Base-by-base conservation (phyloP, 495 filamentous ascomycete genomes). In the Penicillium cosmopolitanum region DNA sequence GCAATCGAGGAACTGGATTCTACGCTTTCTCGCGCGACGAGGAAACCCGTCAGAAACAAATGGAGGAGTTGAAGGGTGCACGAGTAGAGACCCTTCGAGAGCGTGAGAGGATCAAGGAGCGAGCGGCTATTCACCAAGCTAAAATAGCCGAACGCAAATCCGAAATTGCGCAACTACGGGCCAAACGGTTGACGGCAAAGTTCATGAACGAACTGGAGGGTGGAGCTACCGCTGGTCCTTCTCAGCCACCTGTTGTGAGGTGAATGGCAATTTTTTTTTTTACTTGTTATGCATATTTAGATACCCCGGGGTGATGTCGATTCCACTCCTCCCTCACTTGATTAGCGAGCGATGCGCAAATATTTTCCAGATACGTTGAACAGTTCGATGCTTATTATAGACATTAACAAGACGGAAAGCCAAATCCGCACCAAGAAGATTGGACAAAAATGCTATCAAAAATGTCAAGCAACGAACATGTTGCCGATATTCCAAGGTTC, bases 1-100 rank as follows among this genome's bases (percentile, higher is more conserved):
- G 95, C 51, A 90, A 85, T 40, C 94, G 93, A 67, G 96, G 95
- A 0, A 89, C 89, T 7, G 96, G 92, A 0, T 98, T 97, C 70
- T 97, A 93, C 70, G 81, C 82, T 34, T 98, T 98, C 68, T 89
- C 86, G 25, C 80, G 74, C 60, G 88, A 96, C 71, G 84, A 84
- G 66, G 84, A 76, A 52, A 75, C 75, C 55, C 77, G 95, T 54
- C 73, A 74, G 61, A 68, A 69, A 71, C 88, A 98, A 82, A 96
- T 98, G 92, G 81, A 82, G 71, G 82, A 79, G 50, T 70, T 98
- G 58, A 80, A 82, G 64, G 72, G 63, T 56, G 86, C 89, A 78
- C 75, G 95, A 53, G 64, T 67, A 58, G 82, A 83, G 67, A 98
- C 95, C 55, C 76, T 80, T 68, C 75, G 88, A 56, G 67, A 71